Conservation (phyloP, 257 asterid genomes). For the Linderniella brevidens region DNA sequence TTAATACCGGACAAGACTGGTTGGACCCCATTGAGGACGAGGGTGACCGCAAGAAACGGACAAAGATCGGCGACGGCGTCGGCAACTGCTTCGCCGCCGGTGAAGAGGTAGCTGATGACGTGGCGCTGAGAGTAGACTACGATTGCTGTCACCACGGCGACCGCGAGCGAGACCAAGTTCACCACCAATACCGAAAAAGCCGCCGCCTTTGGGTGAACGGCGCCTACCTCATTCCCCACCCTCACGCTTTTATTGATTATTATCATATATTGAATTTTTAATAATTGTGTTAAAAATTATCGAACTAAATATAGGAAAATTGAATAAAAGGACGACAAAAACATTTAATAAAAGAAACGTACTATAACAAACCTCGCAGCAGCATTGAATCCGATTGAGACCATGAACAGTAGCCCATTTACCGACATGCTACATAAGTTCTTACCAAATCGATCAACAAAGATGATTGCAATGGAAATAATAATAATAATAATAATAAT, state of each 20-base stretch:
- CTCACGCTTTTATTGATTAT: constrained; percentile 22
- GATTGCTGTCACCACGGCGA: constrained; percentile 20
- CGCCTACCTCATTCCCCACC: constrained; percentile 52
- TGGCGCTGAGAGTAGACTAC: constrained; percentile 26
- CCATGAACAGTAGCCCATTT: constrained; percentile 29
- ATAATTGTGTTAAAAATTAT: too few relatives aligned
- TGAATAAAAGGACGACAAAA: too few relatives aligned
- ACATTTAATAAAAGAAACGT: not conserved
- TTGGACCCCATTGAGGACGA: constrained; percentile 38
- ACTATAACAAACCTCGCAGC: constrained; percentile 26
- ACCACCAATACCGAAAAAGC: constrained; percentile 32
- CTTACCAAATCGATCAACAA: too few relatives aligned
- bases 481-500: too few relatives aligned
- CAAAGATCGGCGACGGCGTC: constrained; percentile 42
- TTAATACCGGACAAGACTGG: constrained; percentile 42
- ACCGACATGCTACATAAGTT: constrained; percentile 28
- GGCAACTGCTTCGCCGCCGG: constrained; percentile 40
- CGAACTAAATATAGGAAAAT: too few relatives aligned
- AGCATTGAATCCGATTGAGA: constrained; percentile 42
- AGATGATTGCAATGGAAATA: too few relatives aligned
- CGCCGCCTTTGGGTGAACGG: constrained; percentile 37
- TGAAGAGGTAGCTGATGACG: constrained; percentile 37
- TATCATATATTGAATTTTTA: not conserved
- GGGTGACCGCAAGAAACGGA: constrained; percentile 41
- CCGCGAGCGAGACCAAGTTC: constrained; percentile 19